phyloP scores from a whole-genome alignment of 257 asterid species.

The Nicotiana sylvestris region DNA sequence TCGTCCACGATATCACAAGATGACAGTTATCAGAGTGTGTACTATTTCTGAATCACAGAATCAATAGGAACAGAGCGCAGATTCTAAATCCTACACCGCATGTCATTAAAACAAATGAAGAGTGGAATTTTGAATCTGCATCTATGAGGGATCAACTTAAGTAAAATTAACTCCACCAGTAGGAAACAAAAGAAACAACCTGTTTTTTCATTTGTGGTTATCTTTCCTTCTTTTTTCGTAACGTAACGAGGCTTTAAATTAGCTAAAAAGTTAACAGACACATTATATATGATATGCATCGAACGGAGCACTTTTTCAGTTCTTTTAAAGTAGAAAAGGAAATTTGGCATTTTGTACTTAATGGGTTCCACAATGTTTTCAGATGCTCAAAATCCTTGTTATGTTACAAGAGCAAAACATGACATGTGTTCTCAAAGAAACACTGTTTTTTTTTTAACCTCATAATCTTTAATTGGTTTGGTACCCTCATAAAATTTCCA shows the following conservation, averaged over 20 bases:
- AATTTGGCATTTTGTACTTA: not conserved
- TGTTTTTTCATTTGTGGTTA: not conserved
- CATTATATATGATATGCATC: not conserved
- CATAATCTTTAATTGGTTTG: not conserved
- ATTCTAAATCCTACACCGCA: not conserved
- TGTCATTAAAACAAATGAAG: not conserved
- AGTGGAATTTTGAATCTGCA: not conserved
- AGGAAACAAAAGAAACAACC: not conserved
- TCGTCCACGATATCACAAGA: not conserved
- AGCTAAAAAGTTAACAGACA: not conserved
- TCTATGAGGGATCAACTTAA: not conserved
- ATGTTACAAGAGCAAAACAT: not conserved
- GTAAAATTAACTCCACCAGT: not conserved
- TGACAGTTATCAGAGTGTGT: not conserved
- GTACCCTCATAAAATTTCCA: not conserved
- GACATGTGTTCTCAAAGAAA: not conserved
- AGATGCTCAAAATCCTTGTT: not conserved
- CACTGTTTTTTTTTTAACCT: not conserved
- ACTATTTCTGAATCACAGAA: not conserved
- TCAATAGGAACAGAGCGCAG: not conserved
- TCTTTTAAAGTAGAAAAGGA: constrained; percentile 1
- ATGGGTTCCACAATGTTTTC: not conserved
- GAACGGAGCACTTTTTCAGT: not conserved
- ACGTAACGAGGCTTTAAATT: not conserved
- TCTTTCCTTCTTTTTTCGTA: not conserved